Percentiles rank a stretch among this genome's conserved stretches.
These are phyloP conservation scores for Penicillium mononematosum DNA, from an alignment of 495 filamentous ascomycete genomes.

Conservation along the genomic window DNA sequence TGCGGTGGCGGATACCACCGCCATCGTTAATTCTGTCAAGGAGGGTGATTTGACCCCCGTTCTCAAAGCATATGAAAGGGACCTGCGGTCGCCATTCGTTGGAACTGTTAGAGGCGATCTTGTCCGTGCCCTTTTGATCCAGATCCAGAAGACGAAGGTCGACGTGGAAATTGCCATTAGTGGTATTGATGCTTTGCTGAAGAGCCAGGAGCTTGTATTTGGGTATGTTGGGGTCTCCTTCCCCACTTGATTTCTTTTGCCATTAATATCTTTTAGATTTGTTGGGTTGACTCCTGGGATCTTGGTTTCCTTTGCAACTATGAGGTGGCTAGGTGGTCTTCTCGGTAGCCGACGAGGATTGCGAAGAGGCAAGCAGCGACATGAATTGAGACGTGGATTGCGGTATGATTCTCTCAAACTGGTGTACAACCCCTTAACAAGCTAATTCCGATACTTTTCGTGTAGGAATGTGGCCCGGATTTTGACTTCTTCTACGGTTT, in stretches of 20 bases:
- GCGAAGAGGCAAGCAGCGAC: constrained; percentile 55
- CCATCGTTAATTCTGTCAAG: constrained; percentile 71
- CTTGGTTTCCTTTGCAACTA: constrained; percentile 72
- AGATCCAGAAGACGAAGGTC: constrained; percentile 98
- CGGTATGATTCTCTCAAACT: constrained; percentile 45
- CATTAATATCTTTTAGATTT: constrained; percentile 53
- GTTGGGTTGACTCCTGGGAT: constrained; percentile 89
- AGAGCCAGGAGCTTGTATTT: constrained; percentile 96
- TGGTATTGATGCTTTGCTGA: constrained; percentile 87
- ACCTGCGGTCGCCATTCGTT: constrained; percentile 72
- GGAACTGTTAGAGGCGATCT: constrained; percentile 82
- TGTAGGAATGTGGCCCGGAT: constrained; percentile 77
- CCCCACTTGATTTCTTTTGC: background rate
- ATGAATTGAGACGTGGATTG: constrained; percentile 68
- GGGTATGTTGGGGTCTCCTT: constrained; percentile 46
- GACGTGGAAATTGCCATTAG: constrained; percentile 94
- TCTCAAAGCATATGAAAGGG: constrained; percentile 83
- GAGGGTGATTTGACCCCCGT: constrained; percentile 94
- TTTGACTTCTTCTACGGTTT: constrained; percentile 58
- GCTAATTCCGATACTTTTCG: background rate
- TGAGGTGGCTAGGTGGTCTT: constrained; percentile 66
- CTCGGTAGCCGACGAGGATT: constrained; percentile 68
- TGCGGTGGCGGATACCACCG: constrained; percentile 54
- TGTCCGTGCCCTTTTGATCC: constrained; percentile 87
- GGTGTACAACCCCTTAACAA: background rate